Evolutionary conservation across 176 grass and related monocot genomes (phyloP).

Genomic region (Melocanna baccifera): DNA sequence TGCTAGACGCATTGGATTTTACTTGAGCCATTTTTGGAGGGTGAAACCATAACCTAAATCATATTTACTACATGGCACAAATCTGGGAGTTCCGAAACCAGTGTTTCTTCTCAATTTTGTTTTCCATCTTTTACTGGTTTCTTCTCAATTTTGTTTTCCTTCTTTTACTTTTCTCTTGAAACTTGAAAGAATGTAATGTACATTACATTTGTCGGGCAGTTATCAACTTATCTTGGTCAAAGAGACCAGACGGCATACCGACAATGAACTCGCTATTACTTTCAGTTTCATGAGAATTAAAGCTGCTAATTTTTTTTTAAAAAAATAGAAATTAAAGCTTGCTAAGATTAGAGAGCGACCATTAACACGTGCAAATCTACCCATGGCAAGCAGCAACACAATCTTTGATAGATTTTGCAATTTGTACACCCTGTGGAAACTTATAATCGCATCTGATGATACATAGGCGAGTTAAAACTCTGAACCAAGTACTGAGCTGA

Average conservation of each 20-base stretch:
- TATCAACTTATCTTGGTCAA: neutral
- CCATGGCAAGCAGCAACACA: neutral
- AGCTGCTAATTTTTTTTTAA: neutral
- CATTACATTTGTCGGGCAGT: neutral
- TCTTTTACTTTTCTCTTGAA: neutral
- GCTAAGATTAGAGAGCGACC: neutral
- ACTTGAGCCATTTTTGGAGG: neutral
- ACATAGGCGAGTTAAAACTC: neutral
- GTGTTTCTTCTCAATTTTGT: neutral
- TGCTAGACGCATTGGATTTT: neutral
- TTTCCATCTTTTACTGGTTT: no score
- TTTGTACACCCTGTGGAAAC: constrained; percentile 31
- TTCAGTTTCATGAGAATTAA: neutral
- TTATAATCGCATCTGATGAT: constrained; percentile 4
- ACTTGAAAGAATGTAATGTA: neutral
- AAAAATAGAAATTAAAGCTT: no score
- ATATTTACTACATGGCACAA: neutral
- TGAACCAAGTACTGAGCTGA: constrained; percentile 19
- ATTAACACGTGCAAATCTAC: neutral
- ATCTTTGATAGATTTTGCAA: constrained; percentile 39
- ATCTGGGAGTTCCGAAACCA: neutral
- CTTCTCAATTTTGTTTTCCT: neutral
- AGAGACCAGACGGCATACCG: neutral
- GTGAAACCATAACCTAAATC: neutral
- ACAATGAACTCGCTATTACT: neutral